A percentile compares a stretch with the other conserved stretches of the same genome.
Evolutionary conservation across 805 yeast species (phyloP).

Genomic region (Myxozyma nipponensis): DNA sequence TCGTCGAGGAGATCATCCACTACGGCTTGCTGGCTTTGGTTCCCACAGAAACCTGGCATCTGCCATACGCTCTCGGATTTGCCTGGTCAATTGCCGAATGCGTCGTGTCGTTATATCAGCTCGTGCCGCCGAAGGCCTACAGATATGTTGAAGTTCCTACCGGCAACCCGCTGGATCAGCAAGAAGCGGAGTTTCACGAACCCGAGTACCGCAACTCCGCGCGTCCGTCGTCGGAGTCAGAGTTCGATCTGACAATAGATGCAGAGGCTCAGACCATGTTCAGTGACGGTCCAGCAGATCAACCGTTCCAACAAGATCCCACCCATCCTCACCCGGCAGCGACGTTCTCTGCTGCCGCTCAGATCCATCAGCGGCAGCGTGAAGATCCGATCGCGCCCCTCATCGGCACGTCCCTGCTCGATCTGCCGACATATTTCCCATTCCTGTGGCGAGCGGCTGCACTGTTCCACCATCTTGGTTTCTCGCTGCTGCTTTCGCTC

Average conservation of each 20-base stretch:
- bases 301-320: neutral
- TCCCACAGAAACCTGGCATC: conserved; percentile 18
- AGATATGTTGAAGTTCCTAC: conserved; percentile 12
- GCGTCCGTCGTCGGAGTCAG: conserved; percentile 14
- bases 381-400: conserved; percentile 26
- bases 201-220: neutral
- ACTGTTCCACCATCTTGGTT: conserved; percentile 21
- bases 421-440: conserved; percentile 24
- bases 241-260: conserved; percentile 16
- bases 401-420: conserved; percentile 23
- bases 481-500: conserved; percentile 19
- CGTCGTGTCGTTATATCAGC: conserved; percentile 18
- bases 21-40: conserved; percentile 13
- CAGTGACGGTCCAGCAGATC: conserved; percentile 1
- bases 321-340: conserved; percentile 13
- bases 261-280: conserved; percentile 8
- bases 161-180: conserved; percentile 4
- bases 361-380: conserved; percentile 18
- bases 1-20: conserved; percentile 21
- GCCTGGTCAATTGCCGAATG: conserved; percentile 25
- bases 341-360: conserved; percentile 22
- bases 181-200: conserved; percentile 7
- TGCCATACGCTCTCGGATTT: conserved; percentile 18
- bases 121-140: conserved; percentile 22
- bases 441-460: conserved; percentile 26